phyloP scores from a whole-genome alignment of 2,329 filamentous ascomycete genomes.

The Calonectria pseudoturangicola region DNA sequence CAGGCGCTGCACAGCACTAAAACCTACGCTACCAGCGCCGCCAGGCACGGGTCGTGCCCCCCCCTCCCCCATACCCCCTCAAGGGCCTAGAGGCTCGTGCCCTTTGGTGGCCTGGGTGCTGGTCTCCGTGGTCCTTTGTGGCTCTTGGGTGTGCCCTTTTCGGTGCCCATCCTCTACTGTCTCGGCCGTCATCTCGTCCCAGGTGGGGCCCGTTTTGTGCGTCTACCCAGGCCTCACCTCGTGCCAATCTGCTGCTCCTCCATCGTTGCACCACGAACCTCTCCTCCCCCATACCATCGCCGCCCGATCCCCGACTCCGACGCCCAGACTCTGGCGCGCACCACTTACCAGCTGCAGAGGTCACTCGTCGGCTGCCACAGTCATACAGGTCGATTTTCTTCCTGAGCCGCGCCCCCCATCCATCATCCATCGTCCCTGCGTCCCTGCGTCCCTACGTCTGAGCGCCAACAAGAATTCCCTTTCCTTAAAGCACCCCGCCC shows the following conservation, averaged over 20 bases:
- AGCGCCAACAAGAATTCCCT: constrained; percentile 54
- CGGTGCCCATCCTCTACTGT: constrained; percentile 53
- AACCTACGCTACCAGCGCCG: constrained; percentile 55
- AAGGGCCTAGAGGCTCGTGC: constrained; percentile 55
- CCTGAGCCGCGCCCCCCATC: constrained; percentile 47
- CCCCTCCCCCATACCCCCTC: constrained; percentile 51
- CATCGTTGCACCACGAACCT: constrained; percentile 57
- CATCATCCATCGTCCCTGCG: constrained; percentile 44
- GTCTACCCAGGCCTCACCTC: constrained; percentile 57
- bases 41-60: constrained; percentile 57
- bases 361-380: constrained; percentile 54
- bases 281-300: constrained; percentile 54
- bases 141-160: constrained; percentile 50
- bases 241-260: constrained; percentile 58
- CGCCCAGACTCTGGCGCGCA: constrained; percentile 55
- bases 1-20: constrained; percentile 54
- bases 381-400: constrained; percentile 55
- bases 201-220: constrained; percentile 58
- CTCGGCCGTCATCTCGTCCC: constrained; percentile 58
- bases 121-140: constrained; percentile 40
- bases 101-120: constrained; percentile 52
- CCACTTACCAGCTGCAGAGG: constrained; percentile 52
- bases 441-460: constrained; percentile 51
- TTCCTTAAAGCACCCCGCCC: constrained; percentile 55
- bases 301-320: constrained; percentile 50